Base-by-base conservation (phyloP, 2,329 filamentous ascomycete genomes). In the Scortechinia acanthostroma region DNA sequence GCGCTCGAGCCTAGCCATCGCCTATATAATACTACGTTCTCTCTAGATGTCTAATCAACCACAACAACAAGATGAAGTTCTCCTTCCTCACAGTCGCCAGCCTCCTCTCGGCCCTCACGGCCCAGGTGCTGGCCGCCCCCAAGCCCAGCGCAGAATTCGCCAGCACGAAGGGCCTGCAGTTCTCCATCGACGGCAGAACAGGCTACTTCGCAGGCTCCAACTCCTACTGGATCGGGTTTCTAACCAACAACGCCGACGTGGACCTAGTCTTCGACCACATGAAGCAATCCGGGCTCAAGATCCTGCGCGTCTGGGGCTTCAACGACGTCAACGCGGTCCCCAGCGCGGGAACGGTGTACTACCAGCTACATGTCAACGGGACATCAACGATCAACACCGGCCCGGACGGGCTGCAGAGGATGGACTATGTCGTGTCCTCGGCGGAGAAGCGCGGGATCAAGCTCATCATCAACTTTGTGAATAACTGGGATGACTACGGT, bases 401-500 rank as follows among this genome's bases (percentile, higher is more conserved):
- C 2, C 53, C 71, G 25, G 65, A 84, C 55, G 80, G 82, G 15
- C 71, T 86, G 5, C 70, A 82, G 57, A 71, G 79, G 14, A 72
- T 86, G 2, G 82, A 86, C 54, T 76, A 76, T 45, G 78, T 85
- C 1, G 79, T 86, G 45, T 57, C 68, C 30, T 65, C 74, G 0
- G 80, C 80, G 3, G 78, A 82, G 57, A 65, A 67, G 45, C 66
- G 74, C 45, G 75, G 74, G 3, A 67, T 86, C 51, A 81, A 82
- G 57, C 63, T 85, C 3, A 80, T 86, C 49, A 73, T 82, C 55
- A 74, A 77, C 51, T 77, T 84, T 37, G 77, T 85, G 46, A 86
- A 86, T 62, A 78, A 86, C 62, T 87, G 81, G 80, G 67, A 66
- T 42, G 83, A 86, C 54, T 85, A 83, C 37, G 80, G 80, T 21